Conservation (phyloP, 306 rosid genomes). For the Lathyrus tuberosus region DNA sequence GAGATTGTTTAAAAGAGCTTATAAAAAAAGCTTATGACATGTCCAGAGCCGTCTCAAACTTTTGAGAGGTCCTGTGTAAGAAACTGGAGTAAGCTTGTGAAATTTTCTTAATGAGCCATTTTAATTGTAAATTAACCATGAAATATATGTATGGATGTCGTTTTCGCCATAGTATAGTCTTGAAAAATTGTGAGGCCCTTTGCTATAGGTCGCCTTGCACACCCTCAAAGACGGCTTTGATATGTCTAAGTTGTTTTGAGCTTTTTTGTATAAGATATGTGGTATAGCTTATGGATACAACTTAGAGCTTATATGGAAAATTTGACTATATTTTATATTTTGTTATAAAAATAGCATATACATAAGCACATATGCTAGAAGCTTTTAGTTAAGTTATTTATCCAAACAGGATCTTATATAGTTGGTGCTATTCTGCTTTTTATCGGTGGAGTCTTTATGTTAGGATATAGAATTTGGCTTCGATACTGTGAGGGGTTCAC, state of each 20-base stretch:
- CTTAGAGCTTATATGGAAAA: not conserved
- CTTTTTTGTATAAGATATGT: not conserved
- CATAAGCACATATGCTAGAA: not conserved
- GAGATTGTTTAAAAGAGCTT: not conserved
- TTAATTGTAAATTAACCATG: too few species aligned
- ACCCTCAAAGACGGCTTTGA: too few species aligned
- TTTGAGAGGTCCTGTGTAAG: too few species aligned
- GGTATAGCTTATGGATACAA: not conserved
- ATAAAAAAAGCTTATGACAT: not conserved
- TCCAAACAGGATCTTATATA: not conserved
- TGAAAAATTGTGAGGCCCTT: too few species aligned
- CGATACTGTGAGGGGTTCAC: not conserved
- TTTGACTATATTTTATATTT: not conserved
- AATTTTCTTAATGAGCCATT: too few species aligned
- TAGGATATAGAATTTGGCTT: not conserved
- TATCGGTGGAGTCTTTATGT: not conserved
- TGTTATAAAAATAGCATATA: not conserved
- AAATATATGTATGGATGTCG: too few species aligned
- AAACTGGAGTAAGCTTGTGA: too few species aligned
- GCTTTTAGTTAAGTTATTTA: not conserved
- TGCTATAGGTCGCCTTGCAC: too few species aligned
- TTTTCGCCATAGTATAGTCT: too few species aligned
- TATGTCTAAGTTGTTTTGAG: not conserved
- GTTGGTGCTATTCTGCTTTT: constrained; percentile 3
- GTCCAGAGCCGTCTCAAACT: not conserved